Base-by-base conservation (phyloP, 1,284 basidiomycete species). In the Ceratobasidium papillatum region DNA sequence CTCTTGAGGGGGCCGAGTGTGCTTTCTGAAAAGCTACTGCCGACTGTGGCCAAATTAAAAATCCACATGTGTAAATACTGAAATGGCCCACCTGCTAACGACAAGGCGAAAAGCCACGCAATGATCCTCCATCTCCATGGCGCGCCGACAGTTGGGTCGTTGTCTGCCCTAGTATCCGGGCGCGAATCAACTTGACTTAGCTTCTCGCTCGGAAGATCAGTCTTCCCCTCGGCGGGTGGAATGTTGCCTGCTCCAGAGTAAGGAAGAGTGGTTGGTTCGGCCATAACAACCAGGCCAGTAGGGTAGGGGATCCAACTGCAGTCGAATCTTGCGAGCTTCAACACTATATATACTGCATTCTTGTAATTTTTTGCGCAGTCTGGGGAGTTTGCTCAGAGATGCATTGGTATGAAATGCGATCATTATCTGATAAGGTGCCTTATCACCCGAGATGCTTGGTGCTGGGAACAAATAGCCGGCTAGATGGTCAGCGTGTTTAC, bases 71-170 rank as follows among this genome's bases (percentile, higher is more conserved):
- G 25, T 4, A 7, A 27, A 19, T 3, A 22, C 9, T 34, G 11
- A 3, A 27, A 34, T 47, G 32, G 32, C 63, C 19, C 34, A 65
- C 63, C 63, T 2, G 45, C 63, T 32, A 65, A 30, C 17, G 63
- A 65, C 19, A 65, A 47, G 5, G 45, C 63, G 36, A 65, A 65
- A n/a, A 65, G n/a, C 63, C 45, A 49, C 2, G 63, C 63, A 47
- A 65, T 65, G 17, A 65, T 65, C 38, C 63, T 65, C 63, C 63
- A 65, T 34, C 45, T 14, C 63, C 63, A 65, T n/a, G 63, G 63
- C 2, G 45, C 63, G 38, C 63, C 63, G 25, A 49, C 63, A 3
- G 63, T 65, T 49, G 63, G 63, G 22, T 65, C 63, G 4, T 3
- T 17, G 19, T 4, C 19, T 3, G 45, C 7, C 19, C 4, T 47